Base-by-base conservation (phyloP, 2,329 filamentous ascomycete species). In the Fusarium sp. region DNA sequence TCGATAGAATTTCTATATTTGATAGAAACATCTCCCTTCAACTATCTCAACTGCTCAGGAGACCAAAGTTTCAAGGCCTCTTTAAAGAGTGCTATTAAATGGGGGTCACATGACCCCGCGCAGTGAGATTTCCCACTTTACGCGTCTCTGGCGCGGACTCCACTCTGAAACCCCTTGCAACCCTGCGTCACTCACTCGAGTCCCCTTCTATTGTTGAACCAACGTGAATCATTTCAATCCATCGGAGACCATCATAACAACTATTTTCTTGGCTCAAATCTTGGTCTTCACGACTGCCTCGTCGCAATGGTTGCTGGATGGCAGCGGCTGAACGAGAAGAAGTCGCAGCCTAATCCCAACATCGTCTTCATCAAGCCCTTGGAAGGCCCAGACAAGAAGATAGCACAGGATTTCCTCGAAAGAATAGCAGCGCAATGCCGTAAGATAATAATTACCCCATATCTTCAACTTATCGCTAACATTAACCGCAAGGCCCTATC, bases 291-390 rank as follows among this genome's bases (percentile, higher is more conserved):
- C 23, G 6, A 5, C 9, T 13, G 23, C 18, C 23, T 11, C 6
- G 25, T 30, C 23, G 23, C 50, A 6, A 97, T 97, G 94, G 93
- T 93, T 59, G 84, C 94, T 66, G 94, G 94, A 63, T 93, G 95
- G 79, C 90, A 94, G 84, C 90, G 94, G 72, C 86, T 97, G 60
- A 97, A 97, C 79, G 92, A 91, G 76, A 93, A 89, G 79, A 89
- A 87, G 54, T 90, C 92, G 64, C 92, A 93, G 68, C 94, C 94
- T 9, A 97, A 97, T 77, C 87, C 90, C 25, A 89, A 91, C 70
- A 94, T 97, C 76, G 90, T 94, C 80, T 97, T 97, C 85, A 96
- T 97, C 84, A 95, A 95, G 79, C 92, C 94, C 1, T 86, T 95
- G 0, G 87, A 91, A 16, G 92, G 93, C 0, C 84, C 88, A 0